phyloP scores from a whole-genome alignment of 345 rosid species.

The Sonneratia caseolaris region DNA sequence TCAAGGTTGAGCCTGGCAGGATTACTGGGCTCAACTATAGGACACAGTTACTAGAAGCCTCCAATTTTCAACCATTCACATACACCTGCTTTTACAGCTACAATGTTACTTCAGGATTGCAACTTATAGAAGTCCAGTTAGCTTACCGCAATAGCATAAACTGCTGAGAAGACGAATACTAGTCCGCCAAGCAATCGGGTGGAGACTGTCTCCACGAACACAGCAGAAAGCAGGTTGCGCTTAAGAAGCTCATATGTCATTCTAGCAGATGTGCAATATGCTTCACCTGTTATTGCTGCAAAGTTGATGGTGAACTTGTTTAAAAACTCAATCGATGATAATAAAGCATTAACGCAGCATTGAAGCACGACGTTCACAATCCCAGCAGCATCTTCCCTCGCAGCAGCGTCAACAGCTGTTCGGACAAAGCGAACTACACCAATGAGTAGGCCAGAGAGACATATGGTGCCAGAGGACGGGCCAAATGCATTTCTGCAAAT shows the following conservation, averaged over 20 bases:
- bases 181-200: slow-evolving; percentile 67
- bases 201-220: slow-evolving; percentile 78
- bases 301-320: slow-evolving; percentile 93
- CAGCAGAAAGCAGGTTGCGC: slow-evolving; percentile 88
- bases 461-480: slow-evolving; percentile 76
- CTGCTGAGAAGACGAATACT: slow-evolving; percentile 59
- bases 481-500: slow-evolving; percentile 76
- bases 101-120: background rate
- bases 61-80: background rate
- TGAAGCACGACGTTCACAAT: slow-evolving; percentile 48
- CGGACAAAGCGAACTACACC: slow-evolving; percentile 67
- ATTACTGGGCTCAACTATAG: background rate
- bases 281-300: slow-evolving; percentile 85
- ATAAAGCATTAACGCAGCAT: slow-evolving; percentile 54
- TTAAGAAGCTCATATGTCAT: slow-evolving; percentile 84
- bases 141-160: slow-evolving; percentile 34
- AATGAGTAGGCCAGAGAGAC: slow-evolving; percentile 79
- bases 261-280: slow-evolving; percentile 77
- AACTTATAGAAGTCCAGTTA: background rate
- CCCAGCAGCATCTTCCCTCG: slow-evolving; percentile 61
- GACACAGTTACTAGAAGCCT: background rate
- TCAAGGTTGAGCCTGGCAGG: background rate
- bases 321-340: slow-evolving; percentile 61
- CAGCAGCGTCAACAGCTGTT: slow-evolving; percentile 69
- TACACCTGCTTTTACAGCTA: background rate